Conservation (phyloP, 805 yeast genomes). For the Blastobotrys americana region DNA sequence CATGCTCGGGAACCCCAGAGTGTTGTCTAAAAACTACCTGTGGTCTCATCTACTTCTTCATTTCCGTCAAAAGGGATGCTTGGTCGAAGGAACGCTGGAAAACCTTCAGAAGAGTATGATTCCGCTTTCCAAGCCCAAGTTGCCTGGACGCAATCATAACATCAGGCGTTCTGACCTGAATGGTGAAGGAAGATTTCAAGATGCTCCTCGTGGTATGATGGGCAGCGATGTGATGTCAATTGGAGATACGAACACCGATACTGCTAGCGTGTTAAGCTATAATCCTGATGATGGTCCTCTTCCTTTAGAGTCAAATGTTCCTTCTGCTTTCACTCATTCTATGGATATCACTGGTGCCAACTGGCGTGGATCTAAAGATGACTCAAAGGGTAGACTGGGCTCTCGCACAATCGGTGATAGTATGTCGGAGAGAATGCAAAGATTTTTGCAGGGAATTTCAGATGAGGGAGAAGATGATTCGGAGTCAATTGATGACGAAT, state of each 20-base stretch:
- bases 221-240: conserved; percentile 3
- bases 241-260: conserved; percentile 11
- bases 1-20: conserved; percentile 76
- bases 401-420: conserved; percentile 15
- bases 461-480: conserved; percentile 23
- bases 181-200: too few species aligned
- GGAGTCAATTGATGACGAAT: conserved; percentile 25
- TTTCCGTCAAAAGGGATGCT: conserved; percentile 74
- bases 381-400: neutral
- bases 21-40: conserved; percentile 58
- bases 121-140: conserved; percentile 18
- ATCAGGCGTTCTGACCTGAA: neutral
- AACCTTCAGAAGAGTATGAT: conserved; percentile 58
- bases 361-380: conserved; percentile 4
- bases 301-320: conserved; percentile 14
- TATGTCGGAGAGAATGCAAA: conserved; percentile 20
- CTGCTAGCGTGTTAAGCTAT: conserved; percentile 6
- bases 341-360: conserved; percentile 4
- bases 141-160: conserved; percentile 1
- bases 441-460: conserved; percentile 11
- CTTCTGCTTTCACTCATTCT: conserved; percentile 12
- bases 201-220: conserved; percentile 1
- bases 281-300: conserved; percentile 19
- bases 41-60: conserved; percentile 77
- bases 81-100: conserved; percentile 85